A percentile compares a stretch with the other conserved stretches of the same genome.
phyloP scores from a whole-genome alignment of 805 yeast species.

The Candida taoyuanica region DNA sequence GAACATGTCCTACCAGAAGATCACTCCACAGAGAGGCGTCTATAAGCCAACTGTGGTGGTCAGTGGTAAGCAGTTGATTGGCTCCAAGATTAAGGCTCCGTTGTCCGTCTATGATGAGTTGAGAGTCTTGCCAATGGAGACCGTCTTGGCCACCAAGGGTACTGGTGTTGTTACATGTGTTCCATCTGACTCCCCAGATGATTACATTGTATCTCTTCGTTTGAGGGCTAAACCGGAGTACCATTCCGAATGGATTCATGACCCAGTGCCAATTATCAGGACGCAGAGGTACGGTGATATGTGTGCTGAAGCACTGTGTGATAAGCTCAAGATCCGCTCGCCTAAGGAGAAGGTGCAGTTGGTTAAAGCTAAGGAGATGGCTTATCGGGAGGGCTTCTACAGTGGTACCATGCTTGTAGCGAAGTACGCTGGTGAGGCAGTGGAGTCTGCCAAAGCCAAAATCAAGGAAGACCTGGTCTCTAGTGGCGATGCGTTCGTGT shows the following conservation, averaged over 20 bases:
- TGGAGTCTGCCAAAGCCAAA: conserved; percentile 84
- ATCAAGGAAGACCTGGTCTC: conserved; percentile 78
- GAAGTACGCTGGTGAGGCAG: conserved; percentile 79
- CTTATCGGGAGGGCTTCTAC: conserved; percentile 95
- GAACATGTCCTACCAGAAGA: conserved; percentile 93
- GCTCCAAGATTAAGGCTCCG: conserved; percentile 85
- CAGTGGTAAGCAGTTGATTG: conserved; percentile 71
- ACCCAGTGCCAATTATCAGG: conserved; percentile 65
- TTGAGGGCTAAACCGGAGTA: conserved; percentile 85
- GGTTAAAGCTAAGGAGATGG: conserved; percentile 60
- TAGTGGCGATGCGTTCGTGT: conserved; percentile 74
- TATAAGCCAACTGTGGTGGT: conserved; percentile 56
- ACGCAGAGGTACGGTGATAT: conserved; percentile 86
- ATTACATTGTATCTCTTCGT: conserved; percentile 81
- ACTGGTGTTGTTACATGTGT: conserved; percentile 99
- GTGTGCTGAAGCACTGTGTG: conserved; percentile 79
- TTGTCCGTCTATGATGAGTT: conserved; percentile 63
- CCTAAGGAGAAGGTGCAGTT: background rate
- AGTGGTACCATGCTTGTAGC: conserved; percentile 81
- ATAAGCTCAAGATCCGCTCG: conserved; percentile 43
- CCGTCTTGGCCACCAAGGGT: conserved; percentile 91
- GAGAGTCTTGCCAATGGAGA: conserved; percentile 94
- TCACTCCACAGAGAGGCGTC: conserved; percentile 84
- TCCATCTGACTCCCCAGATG: conserved; percentile 98
- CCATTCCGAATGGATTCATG: conserved; percentile 85